Base-by-base conservation (phyloP, 139 green algal species). In the Dunaliella primolecta region DNA sequence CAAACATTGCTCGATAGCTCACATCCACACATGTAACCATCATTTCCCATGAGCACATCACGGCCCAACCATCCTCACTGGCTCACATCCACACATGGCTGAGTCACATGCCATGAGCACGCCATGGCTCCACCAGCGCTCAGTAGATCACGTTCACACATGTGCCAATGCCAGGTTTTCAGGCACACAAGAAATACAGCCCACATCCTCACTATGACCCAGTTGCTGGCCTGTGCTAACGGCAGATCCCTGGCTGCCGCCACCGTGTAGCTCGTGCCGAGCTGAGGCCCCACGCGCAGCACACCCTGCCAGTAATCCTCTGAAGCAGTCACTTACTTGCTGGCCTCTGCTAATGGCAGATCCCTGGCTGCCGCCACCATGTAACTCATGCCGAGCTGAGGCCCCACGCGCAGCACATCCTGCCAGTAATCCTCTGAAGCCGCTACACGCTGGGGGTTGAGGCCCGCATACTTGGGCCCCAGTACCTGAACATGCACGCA, bases 221-320 rank as follows among this genome's bases (percentile, higher is more conserved):
- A 70, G 36, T 82, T 32, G 21, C 75, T 35, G 27, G 33, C n/a
- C 11, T 88, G 80, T 1, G 34, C 21, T 29, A 88, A 35, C 25
- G 80, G 85, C 38, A 88, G 27, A 55, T 88, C 85, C 21, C 85
- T 30, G 3, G 85, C 85, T 25, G 85, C 85, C 0, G 38, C 75
- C 33, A 88, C n/a, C 46, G 83, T 35, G 64, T 83, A 85, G 21
- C 80, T 85, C 72, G 83, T 83, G 80, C 85, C 85, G 46, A 88
- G 32, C 38, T 71, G 74, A 2, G 85, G 85, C 0, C 85, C 85
- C 0, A 33, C 56, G 29, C 37, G 72, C 33, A 88, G 34, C 78
- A 88, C 85, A 33, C 85, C 85, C 11, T 33, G 1, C 32, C 80
- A 83, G 80, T 85, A 88, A 1, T 23, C 38, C n/a, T 70, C 24